Evolutionary conservation across 768 basidiomycete species (phyloP).

Genomic region (Trametes elegans): DNA sequence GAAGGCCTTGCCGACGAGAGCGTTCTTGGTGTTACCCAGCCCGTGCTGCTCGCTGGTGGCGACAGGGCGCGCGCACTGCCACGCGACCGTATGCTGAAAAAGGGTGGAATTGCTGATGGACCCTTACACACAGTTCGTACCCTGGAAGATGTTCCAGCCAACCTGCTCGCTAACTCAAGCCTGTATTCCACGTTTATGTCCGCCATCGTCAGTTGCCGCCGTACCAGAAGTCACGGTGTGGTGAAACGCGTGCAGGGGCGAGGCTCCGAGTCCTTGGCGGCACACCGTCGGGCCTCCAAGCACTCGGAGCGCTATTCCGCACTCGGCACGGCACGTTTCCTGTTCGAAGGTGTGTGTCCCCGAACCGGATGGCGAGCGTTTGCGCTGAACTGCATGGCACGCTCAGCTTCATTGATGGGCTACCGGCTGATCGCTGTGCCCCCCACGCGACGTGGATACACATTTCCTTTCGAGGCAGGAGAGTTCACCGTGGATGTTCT

Average conservation of each 20-base stretch:
- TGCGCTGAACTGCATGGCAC: neutral
- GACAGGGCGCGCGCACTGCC: too few relatives aligned
- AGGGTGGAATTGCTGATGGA: slow-evolving; percentile 5
- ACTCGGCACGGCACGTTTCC: neutral
- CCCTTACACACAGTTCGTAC: neutral
- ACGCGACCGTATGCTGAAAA: too few relatives aligned
- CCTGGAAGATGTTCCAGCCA: neutral
- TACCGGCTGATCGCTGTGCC: slow-evolving; percentile 8
- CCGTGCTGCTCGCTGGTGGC: too few relatives aligned
- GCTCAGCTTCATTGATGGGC: slow-evolving; percentile 14
- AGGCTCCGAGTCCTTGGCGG: neutral
- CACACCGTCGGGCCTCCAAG: neutral
- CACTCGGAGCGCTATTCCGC: too few relatives aligned
- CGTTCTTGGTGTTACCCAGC: too few relatives aligned
- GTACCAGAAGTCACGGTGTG: too few relatives aligned
- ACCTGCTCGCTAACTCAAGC: neutral
- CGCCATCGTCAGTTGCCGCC: neutral
- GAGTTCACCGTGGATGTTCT: neutral
- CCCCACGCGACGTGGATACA: slow-evolving; percentile 2
- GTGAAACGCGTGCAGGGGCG: neutral
- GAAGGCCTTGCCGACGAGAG: too few relatives aligned
- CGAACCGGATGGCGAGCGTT: neutral
- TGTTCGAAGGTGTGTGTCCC: neutral
- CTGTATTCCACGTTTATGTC: neutral
- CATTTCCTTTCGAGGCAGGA: slow-evolving; percentile 8